Conservation (phyloP, 164 flowering plant species). For the Amborella trichopoda region DNA sequence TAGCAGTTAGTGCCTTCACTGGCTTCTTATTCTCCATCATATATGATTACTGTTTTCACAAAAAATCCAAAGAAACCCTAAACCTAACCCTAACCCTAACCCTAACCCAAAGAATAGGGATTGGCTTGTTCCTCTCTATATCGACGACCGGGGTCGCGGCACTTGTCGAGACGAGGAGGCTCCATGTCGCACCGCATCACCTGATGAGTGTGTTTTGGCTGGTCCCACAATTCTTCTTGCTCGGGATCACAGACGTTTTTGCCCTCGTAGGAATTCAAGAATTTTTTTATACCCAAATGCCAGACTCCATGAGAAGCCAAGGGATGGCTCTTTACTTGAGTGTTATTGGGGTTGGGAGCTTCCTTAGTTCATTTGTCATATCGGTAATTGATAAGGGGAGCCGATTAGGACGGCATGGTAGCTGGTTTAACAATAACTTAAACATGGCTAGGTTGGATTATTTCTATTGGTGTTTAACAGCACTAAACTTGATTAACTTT, state of each 20-base stretch:
- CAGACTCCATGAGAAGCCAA: constrained; percentile 9
- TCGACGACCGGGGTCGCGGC: constrained; percentile 13
- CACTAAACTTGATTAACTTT: constrained; percentile 7
- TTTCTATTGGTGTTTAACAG: constrained; percentile 9
- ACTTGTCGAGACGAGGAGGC: constrained; percentile 10
- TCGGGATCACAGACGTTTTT: constrained; percentile 14
- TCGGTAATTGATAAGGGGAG: constrained; percentile 4
- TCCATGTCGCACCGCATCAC: background rate
- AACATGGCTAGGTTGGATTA: constrained; percentile 13
- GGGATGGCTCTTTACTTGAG: constrained; percentile 6
- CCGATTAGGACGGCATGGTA: constrained; percentile 3
- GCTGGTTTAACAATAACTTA: constrained; percentile 14
- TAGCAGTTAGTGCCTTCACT: constrained; percentile 1
- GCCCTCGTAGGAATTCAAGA: constrained; percentile 7
- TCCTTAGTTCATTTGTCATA: constrained; percentile 10
- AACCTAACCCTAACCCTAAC: constrained; percentile 4
- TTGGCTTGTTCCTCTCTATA: constrained; percentile 14
- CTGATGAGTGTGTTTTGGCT: constrained; percentile 12
- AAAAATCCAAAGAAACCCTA: constrained; percentile 1
- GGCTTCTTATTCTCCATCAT: background rate
- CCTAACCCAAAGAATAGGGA: constrained; percentile 8
- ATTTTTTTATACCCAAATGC: constrained; percentile 10
- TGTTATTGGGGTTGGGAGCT: constrained; percentile 12
- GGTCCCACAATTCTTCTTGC: constrained; percentile 13
- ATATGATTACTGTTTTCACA: background rate